Base-by-base conservation (phyloP, 306 rosid genomes). In the Erythrophleum fordii region DNA sequence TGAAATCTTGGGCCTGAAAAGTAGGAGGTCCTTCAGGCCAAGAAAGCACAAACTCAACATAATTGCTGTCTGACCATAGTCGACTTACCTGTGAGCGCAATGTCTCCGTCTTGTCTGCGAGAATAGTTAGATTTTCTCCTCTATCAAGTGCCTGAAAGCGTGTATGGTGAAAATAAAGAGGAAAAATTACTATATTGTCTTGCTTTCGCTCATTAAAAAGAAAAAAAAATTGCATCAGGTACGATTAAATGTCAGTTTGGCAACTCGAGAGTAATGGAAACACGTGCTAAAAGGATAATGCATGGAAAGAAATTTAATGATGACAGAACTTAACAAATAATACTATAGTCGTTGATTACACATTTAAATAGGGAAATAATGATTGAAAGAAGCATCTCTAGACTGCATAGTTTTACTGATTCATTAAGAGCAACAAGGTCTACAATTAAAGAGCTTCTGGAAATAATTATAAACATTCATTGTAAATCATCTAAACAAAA, bases 1-100 rank as follows among this genome's bases (percentile, higher is more conserved):
- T 92, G 86, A 80, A 93, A 11, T 85, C 86, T 76, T 88, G 93
- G 9, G 99, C 98, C 99, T 92, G 90, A 84, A 93, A 83, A 71
- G 72, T 53, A 52, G 44, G 56, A 68, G 58, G 80, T 45, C 67
- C 59, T 68, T 88, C 80, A 72, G 88, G 16, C 31, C 66, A 25
- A 62, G 59, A 85, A 69, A 28, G 59, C 16, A 34, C 31, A 62
- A 17, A 48, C 61, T 68, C 35, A 28, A 69, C 73, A 56, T 11
- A 29, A 58, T 83, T 31, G 61, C 45, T 45, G 41, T 23, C 53
- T 61, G 62, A 52, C 66, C 46, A 73, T 17, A 16, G 75, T 83
- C 56, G 60, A 44, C 78, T 87, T 86, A 88, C 98, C 85, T 94
- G 93, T 34, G 92, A 85, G 52, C 90, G 94, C 72, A 94, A 87